phyloP scores from a whole-genome alignment of 352 stramenopile species.

The Phytopythium aichiense region DNA sequence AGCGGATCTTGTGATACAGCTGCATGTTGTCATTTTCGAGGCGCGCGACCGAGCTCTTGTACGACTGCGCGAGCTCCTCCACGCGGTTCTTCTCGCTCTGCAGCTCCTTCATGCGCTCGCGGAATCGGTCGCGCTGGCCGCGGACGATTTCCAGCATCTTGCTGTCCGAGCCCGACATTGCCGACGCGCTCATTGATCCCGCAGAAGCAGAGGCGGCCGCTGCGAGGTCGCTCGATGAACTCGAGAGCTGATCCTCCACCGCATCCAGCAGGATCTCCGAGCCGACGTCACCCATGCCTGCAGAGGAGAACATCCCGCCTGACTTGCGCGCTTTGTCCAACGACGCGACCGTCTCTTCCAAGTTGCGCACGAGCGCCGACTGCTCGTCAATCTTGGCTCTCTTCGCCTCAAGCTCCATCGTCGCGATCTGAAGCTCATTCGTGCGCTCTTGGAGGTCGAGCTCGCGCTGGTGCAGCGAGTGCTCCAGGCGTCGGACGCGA shows the following conservation, averaged over 20 bases:
- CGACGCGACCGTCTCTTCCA: constrained; percentile 66
- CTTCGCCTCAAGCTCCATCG: constrained; percentile 17
- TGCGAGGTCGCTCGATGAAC: constrained; percentile 15
- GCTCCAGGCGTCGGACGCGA: constrained; percentile 64
- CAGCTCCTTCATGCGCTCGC: constrained; percentile 79
- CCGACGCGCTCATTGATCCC: constrained; percentile 5
- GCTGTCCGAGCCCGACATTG: constrained; percentile 33
- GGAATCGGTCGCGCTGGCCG: constrained; percentile 75
- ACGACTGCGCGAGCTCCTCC: constrained; percentile 59
- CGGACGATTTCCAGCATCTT: constrained; percentile 87
- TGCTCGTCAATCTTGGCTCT: constrained; percentile 48
- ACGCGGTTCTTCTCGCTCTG: constrained; percentile 67
- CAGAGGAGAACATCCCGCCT: background rate
- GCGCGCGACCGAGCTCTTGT: constrained; percentile 57
- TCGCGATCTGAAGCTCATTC: constrained; percentile 26
- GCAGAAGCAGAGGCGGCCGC: constrained; percentile 7
- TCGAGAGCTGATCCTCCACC: constrained; percentile 54
- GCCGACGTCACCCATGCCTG: constrained; percentile 38
- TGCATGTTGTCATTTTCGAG: constrained; percentile 90
- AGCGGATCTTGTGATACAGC: constrained; percentile 89
- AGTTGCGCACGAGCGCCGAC: constrained; percentile 34
- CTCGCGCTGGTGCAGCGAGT: constrained; percentile 68
- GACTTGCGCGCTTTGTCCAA: constrained; percentile 41
- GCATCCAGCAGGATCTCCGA: constrained; percentile 71
- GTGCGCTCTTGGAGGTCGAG: constrained; percentile 28